These are phyloP conservation scores for Botrytis squamosa DNA, from an alignment of 2,329 filamentous ascomycete genomes.

Conservation along the genomic window DNA sequence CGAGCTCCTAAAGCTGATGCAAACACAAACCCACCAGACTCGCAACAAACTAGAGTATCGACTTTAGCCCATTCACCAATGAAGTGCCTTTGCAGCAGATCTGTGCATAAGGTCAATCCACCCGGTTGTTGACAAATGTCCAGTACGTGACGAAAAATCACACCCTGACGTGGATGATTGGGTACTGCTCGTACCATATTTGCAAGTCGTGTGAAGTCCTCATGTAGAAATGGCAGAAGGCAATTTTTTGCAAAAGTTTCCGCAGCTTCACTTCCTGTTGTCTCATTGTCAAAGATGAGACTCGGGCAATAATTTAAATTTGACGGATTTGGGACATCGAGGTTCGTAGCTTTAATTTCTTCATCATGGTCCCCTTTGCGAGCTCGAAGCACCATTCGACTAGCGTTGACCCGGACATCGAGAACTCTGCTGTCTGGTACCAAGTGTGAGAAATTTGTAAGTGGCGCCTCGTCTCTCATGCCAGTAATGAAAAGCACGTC, in stretches of 20 bases:
- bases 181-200: slow-evolving; percentile 50
- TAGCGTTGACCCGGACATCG: slow-evolving; percentile 51
- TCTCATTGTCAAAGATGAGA: slow-evolving; percentile 53
- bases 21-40: slow-evolving; percentile 57
- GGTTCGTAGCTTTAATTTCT: slow-evolving; percentile 20
- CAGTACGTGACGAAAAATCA: slow-evolving; percentile 57
- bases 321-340: slow-evolving; percentile 30
- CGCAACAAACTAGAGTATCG: slow-evolving; percentile 51
- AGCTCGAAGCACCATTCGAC: slow-evolving; percentile 38
- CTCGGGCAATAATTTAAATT: slow-evolving; percentile 42
- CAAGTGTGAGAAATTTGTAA: slow-evolving; percentile 53
- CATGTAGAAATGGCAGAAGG: slow-evolving; percentile 45
- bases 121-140: not conserved
- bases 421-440: slow-evolving; percentile 53
- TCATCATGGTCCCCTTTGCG: slow-evolving; percentile 39
- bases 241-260: slow-evolving; percentile 45
- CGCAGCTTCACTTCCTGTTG: slow-evolving; percentile 42
- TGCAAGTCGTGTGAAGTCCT: slow-evolving; percentile 47
- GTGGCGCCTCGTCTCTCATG: slow-evolving; percentile 54
- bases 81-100: slow-evolving; percentile 50
- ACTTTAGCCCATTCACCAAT: slow-evolving; percentile 48
- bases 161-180: slow-evolving; percentile 50
- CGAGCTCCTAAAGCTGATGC: slow-evolving; percentile 50
- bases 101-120: slow-evolving; percentile 49
- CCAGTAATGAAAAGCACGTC: slow-evolving; percentile 59